phyloP scores from a whole-genome alignment of 495 filamentous ascomycete species.

The Annulohypoxylon nitens region DNA sequence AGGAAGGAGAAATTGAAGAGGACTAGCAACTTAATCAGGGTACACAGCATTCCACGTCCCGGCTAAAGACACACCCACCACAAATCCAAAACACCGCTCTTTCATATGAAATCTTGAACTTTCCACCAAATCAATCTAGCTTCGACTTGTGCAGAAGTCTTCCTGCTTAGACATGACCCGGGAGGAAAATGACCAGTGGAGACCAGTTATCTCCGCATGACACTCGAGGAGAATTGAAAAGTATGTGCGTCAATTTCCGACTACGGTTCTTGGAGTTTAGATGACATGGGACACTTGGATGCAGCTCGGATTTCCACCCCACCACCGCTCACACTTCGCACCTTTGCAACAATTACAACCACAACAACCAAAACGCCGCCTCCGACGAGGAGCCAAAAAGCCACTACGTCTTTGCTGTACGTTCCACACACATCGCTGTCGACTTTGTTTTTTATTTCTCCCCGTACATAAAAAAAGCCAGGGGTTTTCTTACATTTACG shows the following conservation, averaged over 20 bases:
- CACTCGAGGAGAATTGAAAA: conserved; percentile 33
- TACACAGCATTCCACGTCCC: conserved; percentile 11
- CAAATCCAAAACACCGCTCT: not conserved
- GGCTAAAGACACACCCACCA: not conserved
- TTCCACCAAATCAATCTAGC: not conserved
- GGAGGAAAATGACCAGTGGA: not conserved
- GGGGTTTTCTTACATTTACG: conserved; percentile 43
- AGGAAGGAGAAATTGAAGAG: conserved; percentile 98
- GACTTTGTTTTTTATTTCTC: not conserved
- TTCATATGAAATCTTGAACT: not conserved
- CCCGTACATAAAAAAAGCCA: conserved; percentile 5
- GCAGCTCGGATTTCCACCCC: conserved; percentile 30
- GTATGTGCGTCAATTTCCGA: conserved; percentile 50
- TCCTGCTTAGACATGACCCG: not conserved
- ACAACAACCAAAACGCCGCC: not conserved
- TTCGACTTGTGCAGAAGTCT: not conserved
- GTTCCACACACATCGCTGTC: conserved; percentile 17
- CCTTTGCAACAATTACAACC: not conserved
- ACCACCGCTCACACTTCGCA: conserved; percentile 7
- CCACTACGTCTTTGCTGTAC: conserved; percentile 11
- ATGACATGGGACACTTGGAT: conserved; percentile 46
- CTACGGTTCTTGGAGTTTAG: conserved; percentile 45
- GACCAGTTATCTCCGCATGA: not conserved
- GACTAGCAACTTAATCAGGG: conserved; percentile 63
- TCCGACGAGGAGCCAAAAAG: not conserved